Conservation (phyloP, 1,284 basidiomycete genomes). For the Leccinum laetum region DNA sequence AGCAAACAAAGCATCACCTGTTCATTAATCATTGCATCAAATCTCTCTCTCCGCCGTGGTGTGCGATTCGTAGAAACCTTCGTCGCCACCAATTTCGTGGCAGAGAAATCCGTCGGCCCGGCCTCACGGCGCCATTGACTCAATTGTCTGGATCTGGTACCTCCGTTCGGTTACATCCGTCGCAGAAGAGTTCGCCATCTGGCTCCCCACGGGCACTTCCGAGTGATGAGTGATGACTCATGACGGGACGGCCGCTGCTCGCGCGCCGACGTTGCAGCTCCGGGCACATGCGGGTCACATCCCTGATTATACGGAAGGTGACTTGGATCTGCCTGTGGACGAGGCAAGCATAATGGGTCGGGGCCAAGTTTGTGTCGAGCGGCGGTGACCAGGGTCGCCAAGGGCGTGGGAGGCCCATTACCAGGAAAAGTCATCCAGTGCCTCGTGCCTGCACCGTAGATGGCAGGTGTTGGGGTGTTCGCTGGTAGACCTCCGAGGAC, state of each 20-base stretch:
- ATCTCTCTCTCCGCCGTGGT: background rate
- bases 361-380: constrained; percentile 3
- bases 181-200: constrained; percentile 9
- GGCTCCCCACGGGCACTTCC: constrained; percentile 24
- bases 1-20: background rate
- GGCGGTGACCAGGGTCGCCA: constrained; percentile 25
- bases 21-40: constrained; percentile 3
- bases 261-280: constrained; percentile 8
- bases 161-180: constrained; percentile 30
- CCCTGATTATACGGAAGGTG: background rate
- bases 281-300: background rate
- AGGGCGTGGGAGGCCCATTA: constrained; percentile 28
- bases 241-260: background rate
- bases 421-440: constrained; percentile 11
- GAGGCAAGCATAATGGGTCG: constrained; percentile 2
- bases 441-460: constrained; percentile 33
- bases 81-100: constrained; percentile 1
- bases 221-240: constrained; percentile 14
- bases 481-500: constrained; percentile 32
- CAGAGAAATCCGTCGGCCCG: constrained; percentile 11
- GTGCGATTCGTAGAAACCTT: background rate
- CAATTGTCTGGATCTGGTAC: constrained; percentile 24
- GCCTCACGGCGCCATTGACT: constrained; percentile 8
- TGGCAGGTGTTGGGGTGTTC: constrained; percentile 8
- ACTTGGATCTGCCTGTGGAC: background rate